Evolutionary conservation across 768 basidiomycete genomes (phyloP).

Genomic region (Xanthoconium purpureum): DNA sequence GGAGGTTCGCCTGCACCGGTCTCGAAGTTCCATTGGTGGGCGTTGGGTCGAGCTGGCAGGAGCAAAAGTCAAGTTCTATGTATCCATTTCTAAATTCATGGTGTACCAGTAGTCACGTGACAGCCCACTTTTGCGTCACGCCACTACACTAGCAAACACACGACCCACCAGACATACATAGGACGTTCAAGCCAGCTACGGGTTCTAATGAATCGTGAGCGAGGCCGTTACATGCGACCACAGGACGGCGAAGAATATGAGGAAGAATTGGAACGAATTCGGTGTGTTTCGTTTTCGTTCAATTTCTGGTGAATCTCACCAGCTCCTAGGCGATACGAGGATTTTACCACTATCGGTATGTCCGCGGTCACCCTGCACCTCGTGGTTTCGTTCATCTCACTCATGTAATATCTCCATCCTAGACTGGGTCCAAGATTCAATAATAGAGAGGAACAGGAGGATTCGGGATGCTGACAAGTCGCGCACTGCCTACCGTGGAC

Average conservation of each 20-base stretch:
- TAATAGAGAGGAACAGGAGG: slow-evolving; percentile 81
- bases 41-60: too few relatives aligned
- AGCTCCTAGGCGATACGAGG: slow-evolving; percentile 76
- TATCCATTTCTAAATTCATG: too few relatives aligned
- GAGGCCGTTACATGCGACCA: slow-evolving; percentile 24
- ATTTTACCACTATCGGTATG: slow-evolving; percentile 91
- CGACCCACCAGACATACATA: neutral
- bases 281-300: slow-evolving; percentile 37
- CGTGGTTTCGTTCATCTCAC: slow-evolving; percentile 11
- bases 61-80: too few relatives aligned
- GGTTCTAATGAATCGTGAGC: slow-evolving; percentile 21
- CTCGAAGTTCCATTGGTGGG: too few relatives aligned
- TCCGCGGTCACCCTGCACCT: slow-evolving; percentile 10
- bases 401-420: slow-evolving; percentile 8
- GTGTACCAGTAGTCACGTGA: slow-evolving; percentile 17
- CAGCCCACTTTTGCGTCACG: neutral
- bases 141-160: neutral
- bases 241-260: slow-evolving; percentile 44
- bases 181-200: neutral
- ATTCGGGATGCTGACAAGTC: slow-evolving; percentile 49
- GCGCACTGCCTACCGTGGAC: slow-evolving; percentile 45
- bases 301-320: slow-evolving; percentile 11
- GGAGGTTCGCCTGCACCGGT: too few relatives aligned
- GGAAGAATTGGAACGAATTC: slow-evolving; percentile 66
- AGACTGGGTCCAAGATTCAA: slow-evolving; percentile 98